Percentiles rank a stretch among this genome's conserved stretches.
Evolutionary conservation across 345 rosid genomes (phyloP).

Genomic region (Passiflora organensis): DNA sequence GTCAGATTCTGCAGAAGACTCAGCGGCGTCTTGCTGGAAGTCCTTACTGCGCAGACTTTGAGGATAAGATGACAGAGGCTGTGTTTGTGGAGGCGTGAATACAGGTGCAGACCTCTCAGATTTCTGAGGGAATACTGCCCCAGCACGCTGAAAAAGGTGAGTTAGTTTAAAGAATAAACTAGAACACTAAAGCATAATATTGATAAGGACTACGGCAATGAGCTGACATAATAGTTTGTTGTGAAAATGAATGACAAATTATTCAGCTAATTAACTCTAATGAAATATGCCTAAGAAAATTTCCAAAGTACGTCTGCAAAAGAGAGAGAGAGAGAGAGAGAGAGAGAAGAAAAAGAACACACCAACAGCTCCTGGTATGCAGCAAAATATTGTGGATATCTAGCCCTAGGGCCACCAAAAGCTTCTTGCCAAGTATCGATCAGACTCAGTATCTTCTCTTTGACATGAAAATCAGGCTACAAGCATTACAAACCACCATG

Average conservation of each 20-base stretch:
- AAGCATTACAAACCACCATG: slow-evolving; percentile 28
- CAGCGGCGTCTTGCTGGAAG: slow-evolving; percentile 45
- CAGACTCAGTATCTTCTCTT: slow-evolving; percentile 84
- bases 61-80: slow-evolving; percentile 81
- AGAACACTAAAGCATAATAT: neutral
- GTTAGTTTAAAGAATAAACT: slow-evolving; percentile 8
- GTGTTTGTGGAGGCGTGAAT: slow-evolving; percentile 93
- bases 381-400: slow-evolving; percentile 96
- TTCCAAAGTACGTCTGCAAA: no score
- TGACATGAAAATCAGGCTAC: slow-evolving; percentile 84
- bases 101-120: slow-evolving; percentile 86
- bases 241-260: slow-evolving; percentile 3
- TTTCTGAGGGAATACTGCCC: slow-evolving; percentile 96
- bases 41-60: slow-evolving; percentile 66
- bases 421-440: slow-evolving; percentile 99
- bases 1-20: slow-evolving; percentile 82
- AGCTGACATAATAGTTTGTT: slow-evolving; percentile 3
- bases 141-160: slow-evolving; percentile 76
- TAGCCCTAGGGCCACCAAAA: slow-evolving; percentile 93
- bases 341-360: no score
- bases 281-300: no score
- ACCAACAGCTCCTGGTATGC: slow-evolving; percentile 99
- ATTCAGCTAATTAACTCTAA: slow-evolving; percentile 5
- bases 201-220: slow-evolving; percentile 1
- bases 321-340: no score